Evolutionary conservation across 1,284 basidiomycete species (phyloP), one percentile per base, ranked within the genome.

Genomic region (Volvariella volvacea): DNA sequence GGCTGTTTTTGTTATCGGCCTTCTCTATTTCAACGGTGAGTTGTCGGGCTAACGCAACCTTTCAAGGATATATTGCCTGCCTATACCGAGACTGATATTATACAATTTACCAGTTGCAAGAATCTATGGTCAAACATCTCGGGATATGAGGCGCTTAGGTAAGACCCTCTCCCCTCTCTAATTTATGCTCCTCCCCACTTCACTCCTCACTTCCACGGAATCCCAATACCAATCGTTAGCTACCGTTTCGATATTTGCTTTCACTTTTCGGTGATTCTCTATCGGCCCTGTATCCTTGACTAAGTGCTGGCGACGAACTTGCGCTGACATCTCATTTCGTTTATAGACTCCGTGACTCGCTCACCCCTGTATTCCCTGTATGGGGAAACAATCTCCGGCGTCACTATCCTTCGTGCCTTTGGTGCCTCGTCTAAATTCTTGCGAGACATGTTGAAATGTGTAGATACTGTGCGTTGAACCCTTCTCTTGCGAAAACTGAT

Each of bases 361-460:
- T 93, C 90, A 0, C 93, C 93, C 0, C 66, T 97, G 12, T 96
- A 95, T 62, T 92, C 89, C 0, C 86, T 94, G 39, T 96, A 92
- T 52, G 88, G 87, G 2, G 92, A 95, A 63, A 91, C 89, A 0
- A 92, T 93, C 44, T 76, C 88, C 2, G 92, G 91, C n/a, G 86
- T 88, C 14, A 77, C 89, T 0, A 86, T 94, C 41, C 68, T 95
- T 32, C 85, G 93, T 38, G 86, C 92, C 1, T 95, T 93, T 56
- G 92, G 92, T 15, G 87, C 86, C 10, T 83, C 82, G 22, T 88
- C 89, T 20, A 88, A 91, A 56, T 87, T 94, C 56, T 67, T 98
- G 54, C 69, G 85, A 45, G 83, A 91, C 50, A 93, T 94, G 90
- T 72, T 92, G 44, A 74, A 78, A 46, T 86, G 83, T 48, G 83